Conservation (phyloP, 768 basidiomycete genomes). For the Suillus subaureus region DNA sequence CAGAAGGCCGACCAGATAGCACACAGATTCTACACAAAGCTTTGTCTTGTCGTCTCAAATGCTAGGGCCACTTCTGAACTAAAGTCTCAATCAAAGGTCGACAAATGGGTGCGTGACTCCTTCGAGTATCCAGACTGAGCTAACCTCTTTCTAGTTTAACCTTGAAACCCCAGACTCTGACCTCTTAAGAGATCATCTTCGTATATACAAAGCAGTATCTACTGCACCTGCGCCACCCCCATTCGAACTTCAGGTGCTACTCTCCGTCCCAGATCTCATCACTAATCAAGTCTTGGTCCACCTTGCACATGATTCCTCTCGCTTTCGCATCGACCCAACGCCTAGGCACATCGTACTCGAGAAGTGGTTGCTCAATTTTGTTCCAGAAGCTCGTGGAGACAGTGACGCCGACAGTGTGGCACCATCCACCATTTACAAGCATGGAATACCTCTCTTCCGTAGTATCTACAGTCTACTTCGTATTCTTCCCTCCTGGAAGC, state of each 20-base stretch:
- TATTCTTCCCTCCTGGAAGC: conserved; percentile 76
- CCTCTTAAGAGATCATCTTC: conserved; percentile 60
- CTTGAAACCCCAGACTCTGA: conserved; percentile 78
- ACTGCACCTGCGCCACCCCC: conserved; percentile 40
- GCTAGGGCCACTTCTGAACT: conserved; percentile 65
- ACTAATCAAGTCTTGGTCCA: conserved; percentile 76
- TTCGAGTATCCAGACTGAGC: not conserved
- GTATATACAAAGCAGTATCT: conserved; percentile 63
- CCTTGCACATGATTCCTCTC: conserved; percentile 56
- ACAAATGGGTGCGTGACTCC: conserved; percentile 76
- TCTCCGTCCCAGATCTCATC: conserved; percentile 68
- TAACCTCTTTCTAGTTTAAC: conserved; percentile 60
- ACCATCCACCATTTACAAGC: conserved; percentile 81
- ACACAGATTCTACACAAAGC: conserved; percentile 81
- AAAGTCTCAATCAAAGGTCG: conserved; percentile 50
- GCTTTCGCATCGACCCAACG: conserved; percentile 67
- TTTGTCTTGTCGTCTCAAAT: conserved; percentile 72
- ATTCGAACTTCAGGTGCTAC: conserved; percentile 69
- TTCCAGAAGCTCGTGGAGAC: conserved; percentile 18
- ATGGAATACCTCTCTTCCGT: conserved; percentile 80
- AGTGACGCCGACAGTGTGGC: conserved; percentile 50
- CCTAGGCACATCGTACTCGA: conserved; percentile 74
- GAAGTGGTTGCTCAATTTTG: conserved; percentile 61
- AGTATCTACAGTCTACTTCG: conserved; percentile 74
- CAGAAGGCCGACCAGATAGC: conserved; percentile 86